phyloP scores from a whole-genome alignment of 129 eudicot species.

The Gnaphalium uliginosum region DNA sequence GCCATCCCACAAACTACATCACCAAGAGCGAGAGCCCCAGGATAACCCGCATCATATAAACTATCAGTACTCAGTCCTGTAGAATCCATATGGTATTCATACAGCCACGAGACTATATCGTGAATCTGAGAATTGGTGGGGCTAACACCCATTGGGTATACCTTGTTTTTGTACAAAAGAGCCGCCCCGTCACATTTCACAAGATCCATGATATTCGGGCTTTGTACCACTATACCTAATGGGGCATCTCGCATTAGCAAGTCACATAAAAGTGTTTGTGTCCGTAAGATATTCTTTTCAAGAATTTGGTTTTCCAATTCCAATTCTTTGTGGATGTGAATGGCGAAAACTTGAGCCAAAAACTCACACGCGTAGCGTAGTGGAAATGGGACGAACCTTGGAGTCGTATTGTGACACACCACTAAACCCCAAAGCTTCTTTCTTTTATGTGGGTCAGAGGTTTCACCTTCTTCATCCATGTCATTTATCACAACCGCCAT shows the following conservation, averaged over 20 bases:
- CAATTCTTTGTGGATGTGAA: constrained; percentile 82
- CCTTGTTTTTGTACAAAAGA: constrained; percentile 53
- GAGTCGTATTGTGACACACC: constrained; percentile 85
- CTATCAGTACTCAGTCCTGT: constrained; percentile 97
- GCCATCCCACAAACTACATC: constrained; percentile 96
- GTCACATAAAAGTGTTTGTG: constrained; percentile 90
- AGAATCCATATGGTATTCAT: constrained; percentile 74
- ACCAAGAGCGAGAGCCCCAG: constrained; percentile 86
- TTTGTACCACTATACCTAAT: constrained; percentile 76
- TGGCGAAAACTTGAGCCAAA: constrained; percentile 88
- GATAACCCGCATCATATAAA: constrained; percentile 82
- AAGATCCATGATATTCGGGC: constrained; percentile 91
- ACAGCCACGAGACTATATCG: constrained; percentile 82
- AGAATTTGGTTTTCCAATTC: constrained; percentile 79
- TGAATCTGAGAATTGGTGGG: constrained; percentile 64
- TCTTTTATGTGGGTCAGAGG: constrained; percentile 55
- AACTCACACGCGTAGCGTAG: constrained; percentile 91
- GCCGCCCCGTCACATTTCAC: constrained; percentile 94
- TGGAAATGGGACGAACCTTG: constrained; percentile 94
- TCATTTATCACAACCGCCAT: constrained; percentile 92
- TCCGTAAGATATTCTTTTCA: constrained; percentile 81
- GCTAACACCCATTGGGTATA: constrained; percentile 60
- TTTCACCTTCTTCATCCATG: constrained; percentile 58
- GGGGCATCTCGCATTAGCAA: constrained; percentile 85
- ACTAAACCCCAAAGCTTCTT: constrained; percentile 94